Evolutionary conservation across 768 basidiomycete genomes (phyloP), one percentile per base, ranked within the genome.

Genomic region (Naganishia randhawae): DNA sequence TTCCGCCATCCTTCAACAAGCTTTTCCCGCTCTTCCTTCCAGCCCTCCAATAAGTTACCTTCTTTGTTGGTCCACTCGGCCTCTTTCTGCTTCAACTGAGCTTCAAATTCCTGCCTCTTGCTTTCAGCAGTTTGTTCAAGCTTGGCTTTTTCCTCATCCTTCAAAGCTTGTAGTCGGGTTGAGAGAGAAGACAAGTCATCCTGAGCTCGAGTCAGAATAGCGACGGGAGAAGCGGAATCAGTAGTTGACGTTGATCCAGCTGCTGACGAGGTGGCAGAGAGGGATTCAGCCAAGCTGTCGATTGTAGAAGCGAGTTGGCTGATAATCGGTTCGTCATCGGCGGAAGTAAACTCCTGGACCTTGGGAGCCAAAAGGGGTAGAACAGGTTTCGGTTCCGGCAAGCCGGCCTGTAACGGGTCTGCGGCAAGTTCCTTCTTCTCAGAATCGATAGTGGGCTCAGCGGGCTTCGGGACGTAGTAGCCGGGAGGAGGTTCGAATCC

Each of bases 401-500:
- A 27, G n/a, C 50, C 53, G n/a, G 62, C 52, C 50, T 50, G 52
- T 55, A 37, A 27, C 1, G 73, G 69, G 5, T 80, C 55, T 29
- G 75, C 73, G 16, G 77, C 72, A 14, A 78, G 74, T 48, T 41
- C 77, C 41, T 69, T 72, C 35, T 72, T 68, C 3, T 65, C 50
- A 27, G 67, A 62, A 54, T 55, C 67, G 35, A 61, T 42, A 39
- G 55, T 67, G 8, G 42, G 52, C 27, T 67, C 66, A 55, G 73
- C 63, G 37, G 68, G 64, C n/a, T 75, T 66, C 50, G 71, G 68
- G 42, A 87, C 84, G 66, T 84, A 83, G 78, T 86, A 97, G 22
- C 95, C 95, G 27, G 91, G 91, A 37, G 95, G 94, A 11, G 89
- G 91, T 79, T 97, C 93, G 77, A 90, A 91, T 14, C 93, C 95